Evolutionary conservation across 768 basidiomycete species (phyloP), one percentile per base, ranked within the genome.

Genomic region (Rhizopogon vinicolor): DNA sequence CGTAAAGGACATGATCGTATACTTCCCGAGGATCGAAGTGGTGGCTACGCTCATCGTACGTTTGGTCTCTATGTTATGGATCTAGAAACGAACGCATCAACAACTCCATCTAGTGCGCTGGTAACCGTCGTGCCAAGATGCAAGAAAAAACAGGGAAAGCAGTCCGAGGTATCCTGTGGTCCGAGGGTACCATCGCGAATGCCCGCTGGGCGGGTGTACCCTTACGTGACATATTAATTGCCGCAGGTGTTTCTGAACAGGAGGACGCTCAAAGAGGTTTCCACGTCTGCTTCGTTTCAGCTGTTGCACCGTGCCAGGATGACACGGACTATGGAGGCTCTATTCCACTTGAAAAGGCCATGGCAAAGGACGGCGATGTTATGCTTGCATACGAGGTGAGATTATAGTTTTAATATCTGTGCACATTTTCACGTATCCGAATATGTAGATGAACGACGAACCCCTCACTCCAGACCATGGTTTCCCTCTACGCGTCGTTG

Each of bases 51-150:
- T 88, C 10, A 78, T 86, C 70, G 85, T 81, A 62, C 35, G 73
- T 62, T 29, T 45, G 25, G 46, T 16, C n/a, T 25, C 13, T 41
- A 37, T 53, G 35, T 31, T 44, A 16, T 52, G 3, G 40, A 40
- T 49, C 31, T 16, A 29, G 33, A 58, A n/a, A 51, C 43, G 8
- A 50, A 19, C 25, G 22, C 13, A 51, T 31, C 28, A 18, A 44
- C 13, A 39, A 8, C 19, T 41, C 14, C 6, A 31, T 13, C 31
- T 44, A 74, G 83, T 87, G 85, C 58, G 85, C 85, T 7, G 85
- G 85, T n/a, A 86, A 86, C 59, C 75, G 85, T 56, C 75, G 85
- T 10, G 81, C 78, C 51, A 83, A 84, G 69, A 86, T 86, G 85
- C 80, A 78, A 7, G 68, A 72, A 7, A 75, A 79, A 41, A 84